Percentiles rank a stretch among this genome's conserved stretches.
These are phyloP conservation scores for Eucalyptus dawsonii DNA, from an alignment of 345 rosid genomes.

Conservation along the genomic window DNA sequence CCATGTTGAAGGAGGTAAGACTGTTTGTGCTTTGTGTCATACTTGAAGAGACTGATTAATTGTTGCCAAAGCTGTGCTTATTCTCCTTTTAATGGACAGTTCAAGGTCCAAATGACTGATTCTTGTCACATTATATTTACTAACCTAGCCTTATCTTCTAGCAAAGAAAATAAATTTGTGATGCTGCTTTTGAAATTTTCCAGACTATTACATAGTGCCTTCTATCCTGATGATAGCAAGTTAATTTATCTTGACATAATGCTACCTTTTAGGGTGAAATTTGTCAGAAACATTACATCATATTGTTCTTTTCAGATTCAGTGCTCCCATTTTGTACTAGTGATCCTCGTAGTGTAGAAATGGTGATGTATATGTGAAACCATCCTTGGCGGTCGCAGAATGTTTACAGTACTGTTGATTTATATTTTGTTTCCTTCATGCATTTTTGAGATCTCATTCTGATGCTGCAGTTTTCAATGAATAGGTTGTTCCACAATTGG, in stretches of 20 bases:
- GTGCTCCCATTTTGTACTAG: background rate
- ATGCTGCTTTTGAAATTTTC: background rate
- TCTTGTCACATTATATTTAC: background rate
- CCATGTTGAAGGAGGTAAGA: slow-evolving; percentile 79
- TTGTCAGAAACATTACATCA: background rate
- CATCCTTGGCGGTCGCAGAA: background rate
- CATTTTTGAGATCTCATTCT: too few species aligned
- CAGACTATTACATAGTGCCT: background rate
- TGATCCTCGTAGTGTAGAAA: background rate
- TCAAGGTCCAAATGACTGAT: background rate
- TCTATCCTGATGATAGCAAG: background rate
- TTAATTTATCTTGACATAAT: background rate
- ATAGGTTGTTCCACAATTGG: too few species aligned
- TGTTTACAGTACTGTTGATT: background rate
- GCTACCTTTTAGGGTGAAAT: background rate
- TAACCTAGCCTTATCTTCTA: background rate
- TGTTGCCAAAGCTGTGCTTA: background rate
- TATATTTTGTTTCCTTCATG: too few species aligned
- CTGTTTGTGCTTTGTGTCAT: background rate
- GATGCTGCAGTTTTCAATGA: too few species aligned
- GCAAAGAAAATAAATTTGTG: background rate
- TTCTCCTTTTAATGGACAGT: background rate
- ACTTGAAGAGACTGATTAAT: background rate
- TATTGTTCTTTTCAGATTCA: background rate
- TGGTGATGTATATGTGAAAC: background rate